These are phyloP conservation scores for Musa balbisiana DNA, from an alignment of 202 grass and related monocot genomes.

Conservation along the genomic window DNA sequence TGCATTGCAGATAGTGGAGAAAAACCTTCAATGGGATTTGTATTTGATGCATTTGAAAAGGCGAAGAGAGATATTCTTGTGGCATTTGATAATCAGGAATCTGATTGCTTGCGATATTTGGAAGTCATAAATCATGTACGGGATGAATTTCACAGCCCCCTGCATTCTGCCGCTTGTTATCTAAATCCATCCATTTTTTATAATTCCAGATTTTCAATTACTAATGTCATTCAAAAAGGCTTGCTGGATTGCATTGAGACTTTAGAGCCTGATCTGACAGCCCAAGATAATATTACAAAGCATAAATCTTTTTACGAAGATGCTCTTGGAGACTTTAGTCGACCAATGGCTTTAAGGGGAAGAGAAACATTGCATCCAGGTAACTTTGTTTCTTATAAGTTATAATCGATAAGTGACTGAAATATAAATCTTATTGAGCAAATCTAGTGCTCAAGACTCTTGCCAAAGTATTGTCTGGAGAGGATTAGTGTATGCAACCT, in stretches of 20 bases:
- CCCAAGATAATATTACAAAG: conserved; percentile 27
- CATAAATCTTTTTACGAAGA: conserved; percentile 27
- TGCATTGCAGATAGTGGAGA: conserved; percentile 10
- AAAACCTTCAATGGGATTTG: conserved; percentile 22
- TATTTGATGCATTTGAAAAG: conserved; percentile 21
- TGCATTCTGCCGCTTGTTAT: conserved; percentile 22
- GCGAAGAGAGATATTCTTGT: conserved; percentile 11
- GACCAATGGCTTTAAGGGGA: conserved; percentile 22
- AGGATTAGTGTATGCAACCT: no score
- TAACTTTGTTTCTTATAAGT: background rate
- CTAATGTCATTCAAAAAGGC: conserved; percentile 23
- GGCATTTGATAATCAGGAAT: conserved; percentile 25
- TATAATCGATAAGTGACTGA: no score
- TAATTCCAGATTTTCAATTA: conserved; percentile 14
- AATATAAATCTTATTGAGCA: no score
- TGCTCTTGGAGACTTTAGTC: conserved; percentile 17
- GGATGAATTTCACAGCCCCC: conserved; percentile 17
- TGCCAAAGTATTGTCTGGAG: no score
- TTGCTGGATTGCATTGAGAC: conserved; percentile 29
- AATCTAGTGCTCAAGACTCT: no score
- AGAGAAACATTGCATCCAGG: conserved; percentile 23
- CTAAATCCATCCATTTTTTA: conserved; percentile 21
- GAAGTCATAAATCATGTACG: conserved; percentile 9
- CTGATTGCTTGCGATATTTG: conserved; percentile 15
- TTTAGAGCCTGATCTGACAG: conserved; percentile 17